Base-by-base conservation (phyloP, 495 filamentous ascomycete genomes). In the Cladorrhinum samala region DNA sequence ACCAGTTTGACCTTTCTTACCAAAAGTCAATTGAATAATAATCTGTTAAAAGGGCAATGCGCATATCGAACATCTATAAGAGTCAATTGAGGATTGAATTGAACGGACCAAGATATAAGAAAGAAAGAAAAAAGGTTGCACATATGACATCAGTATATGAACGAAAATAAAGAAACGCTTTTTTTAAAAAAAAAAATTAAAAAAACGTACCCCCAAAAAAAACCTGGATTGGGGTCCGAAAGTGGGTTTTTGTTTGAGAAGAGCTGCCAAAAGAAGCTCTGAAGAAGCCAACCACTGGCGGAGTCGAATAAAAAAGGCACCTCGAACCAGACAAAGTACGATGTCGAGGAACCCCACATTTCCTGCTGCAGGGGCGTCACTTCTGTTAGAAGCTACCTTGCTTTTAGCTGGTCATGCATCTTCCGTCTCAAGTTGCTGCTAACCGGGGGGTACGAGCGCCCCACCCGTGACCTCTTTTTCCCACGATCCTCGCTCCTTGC, bases 371-470 rank as follows among this genome's bases (percentile, higher is more conserved):
- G 39, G 39, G 42, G 9, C 20, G 18, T 17, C 30, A 47, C 9
- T 23, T 47, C 24, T 47, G 45, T 47, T 47, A 47, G 45, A 33
- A 23, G 17, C 14, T 47, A 47, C 45, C 45, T 47, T 20, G 24
- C n/a, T 11, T n/a, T 23, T 47, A 47, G 23, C 21, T 33, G 45
- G 20, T 30, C 45, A 47, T 20, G 45, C 18, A 45, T 45, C 13
- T 6, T 5, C 14, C 45, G 24, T 47, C 45, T 24, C 11, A n/a
- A 27, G 45, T 47, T 25, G 21, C 45, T 13, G 45, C 45, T 47
- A 40, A 58, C n/a, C 46, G 8, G 11, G n/a, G 14, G 25, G 30
- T 53, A 59, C 57, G n/a, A n/a, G n/a, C 9, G 52, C 48, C 57
- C 52, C 57, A 55, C 56, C 3, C 53, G 33, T 16, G 9, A 16